These are phyloP conservation scores for Leishmania major DNA, from an alignment of 208 protist genomes.

Conservation along the genomic window DNA sequence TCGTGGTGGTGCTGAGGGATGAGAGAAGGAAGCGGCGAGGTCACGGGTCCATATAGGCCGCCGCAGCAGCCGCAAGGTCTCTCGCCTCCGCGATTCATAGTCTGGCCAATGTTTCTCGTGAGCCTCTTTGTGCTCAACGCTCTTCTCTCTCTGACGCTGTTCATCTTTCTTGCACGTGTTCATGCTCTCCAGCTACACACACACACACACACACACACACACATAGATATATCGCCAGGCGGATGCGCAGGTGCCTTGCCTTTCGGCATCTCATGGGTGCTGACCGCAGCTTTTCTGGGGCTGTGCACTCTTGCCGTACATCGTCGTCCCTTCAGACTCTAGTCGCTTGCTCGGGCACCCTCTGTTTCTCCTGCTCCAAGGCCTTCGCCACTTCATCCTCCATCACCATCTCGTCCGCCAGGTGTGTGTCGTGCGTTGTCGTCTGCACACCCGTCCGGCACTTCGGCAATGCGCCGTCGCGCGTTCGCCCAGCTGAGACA, in stretches of 20 bases:
- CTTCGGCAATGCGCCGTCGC: conserved; percentile 63
- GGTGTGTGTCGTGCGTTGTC: neutral
- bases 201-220: neutral
- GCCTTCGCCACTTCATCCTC: neutral
- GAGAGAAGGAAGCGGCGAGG: neutral
- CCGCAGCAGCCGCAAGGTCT: neutral
- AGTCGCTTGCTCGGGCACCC: neutral
- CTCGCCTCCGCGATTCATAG: neutral
- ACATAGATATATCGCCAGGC: neutral
- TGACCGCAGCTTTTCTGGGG: neutral
- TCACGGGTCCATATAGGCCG: neutral
- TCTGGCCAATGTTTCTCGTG: neutral
- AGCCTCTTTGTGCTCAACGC: neutral
- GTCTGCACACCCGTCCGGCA: neutral
- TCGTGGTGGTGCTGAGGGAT: neutral
- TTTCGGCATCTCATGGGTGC: neutral
- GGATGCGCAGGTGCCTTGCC: neutral
- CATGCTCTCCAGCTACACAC: neutral
- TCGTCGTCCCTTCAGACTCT: neutral
- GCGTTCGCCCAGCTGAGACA: conserved; percentile 53
- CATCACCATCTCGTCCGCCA: too few relatives aligned
- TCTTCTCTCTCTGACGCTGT: neutral
- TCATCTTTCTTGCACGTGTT: neutral
- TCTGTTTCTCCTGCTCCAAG: neutral
- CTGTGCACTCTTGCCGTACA: too few relatives aligned